Conservation (phyloP, 73 alveolate species). For the Blepharisma stoltei region DNA sequence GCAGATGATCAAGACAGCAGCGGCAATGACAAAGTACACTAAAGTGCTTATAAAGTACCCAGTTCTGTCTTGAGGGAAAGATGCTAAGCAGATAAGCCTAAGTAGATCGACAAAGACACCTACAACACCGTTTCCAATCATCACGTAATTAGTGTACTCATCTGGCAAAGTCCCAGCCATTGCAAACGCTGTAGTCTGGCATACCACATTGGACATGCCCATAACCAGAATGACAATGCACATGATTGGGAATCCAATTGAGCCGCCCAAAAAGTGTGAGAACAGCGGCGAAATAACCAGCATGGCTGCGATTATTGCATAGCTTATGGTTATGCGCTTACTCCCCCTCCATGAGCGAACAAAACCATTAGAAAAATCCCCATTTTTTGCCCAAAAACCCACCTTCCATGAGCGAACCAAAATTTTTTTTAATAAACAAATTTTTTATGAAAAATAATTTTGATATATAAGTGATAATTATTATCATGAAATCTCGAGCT, state of each 20-base stretch:
- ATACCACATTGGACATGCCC: conserved; percentile 47
- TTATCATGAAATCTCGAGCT: too few relatives aligned
- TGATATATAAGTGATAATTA: too few relatives aligned
- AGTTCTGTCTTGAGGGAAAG: conserved; percentile 42
- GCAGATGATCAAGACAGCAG: conserved; percentile 38
- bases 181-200: conserved; percentile 49
- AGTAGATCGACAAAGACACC: conserved; percentile 46
- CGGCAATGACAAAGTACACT: conserved; percentile 46
- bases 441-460: too few relatives aligned
- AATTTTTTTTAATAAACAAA: too few relatives aligned
- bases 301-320: conserved; percentile 25
- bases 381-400: too few relatives aligned
- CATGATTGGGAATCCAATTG: not conserved
- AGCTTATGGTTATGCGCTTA: conserved; percentile 34
- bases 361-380: too few relatives aligned
- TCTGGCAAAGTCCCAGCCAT: conserved; percentile 60
- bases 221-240: conserved; percentile 16
- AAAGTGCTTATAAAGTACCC: conserved; percentile 39
- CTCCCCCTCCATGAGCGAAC: too few relatives aligned
- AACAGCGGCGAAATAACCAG: conserved; percentile 34
- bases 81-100: conserved; percentile 39
- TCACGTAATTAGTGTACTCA: conserved; percentile 52
- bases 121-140: conserved; percentile 58
- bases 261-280: not conserved
- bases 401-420: too few relatives aligned